Evolutionary conservation across 306 rosid species (phyloP).

Genomic region (Echinosophora koreensis): DNA sequence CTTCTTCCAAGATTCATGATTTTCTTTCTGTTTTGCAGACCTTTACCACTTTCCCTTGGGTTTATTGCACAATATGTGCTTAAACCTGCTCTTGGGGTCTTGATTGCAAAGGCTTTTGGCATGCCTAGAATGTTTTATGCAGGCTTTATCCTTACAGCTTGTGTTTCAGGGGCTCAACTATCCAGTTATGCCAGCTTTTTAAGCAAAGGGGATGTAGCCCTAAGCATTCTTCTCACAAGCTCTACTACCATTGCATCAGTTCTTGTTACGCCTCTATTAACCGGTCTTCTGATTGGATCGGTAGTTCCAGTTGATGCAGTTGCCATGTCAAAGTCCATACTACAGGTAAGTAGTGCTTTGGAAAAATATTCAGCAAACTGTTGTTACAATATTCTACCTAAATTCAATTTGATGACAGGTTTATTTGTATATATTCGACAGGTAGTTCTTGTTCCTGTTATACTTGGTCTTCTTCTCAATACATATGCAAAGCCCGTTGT

Average conservation of each 20-base stretch:
- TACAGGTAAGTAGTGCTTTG: slow-evolving; percentile 66
- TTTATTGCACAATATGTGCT: slow-evolving; percentile 79
- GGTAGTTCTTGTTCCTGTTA: slow-evolving; percentile 92
- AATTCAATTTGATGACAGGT: slow-evolving; percentile 7
- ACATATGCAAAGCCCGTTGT: slow-evolving; percentile 92
- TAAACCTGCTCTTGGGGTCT: slow-evolving; percentile 84
- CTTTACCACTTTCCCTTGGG: slow-evolving; percentile 86
- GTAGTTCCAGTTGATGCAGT: slow-evolving; percentile 93
- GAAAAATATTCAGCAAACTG: background rate
- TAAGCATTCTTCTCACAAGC: slow-evolving; percentile 95
- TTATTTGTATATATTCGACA: slow-evolving; percentile 44
- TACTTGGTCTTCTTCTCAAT: slow-evolving; percentile 89
- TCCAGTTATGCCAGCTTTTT: slow-evolving; percentile 94
- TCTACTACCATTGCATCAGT: slow-evolving; percentile 89
- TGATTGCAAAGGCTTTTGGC: slow-evolving; percentile 80
- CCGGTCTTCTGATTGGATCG: slow-evolving; percentile 86
- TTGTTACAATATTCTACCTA: background rate
- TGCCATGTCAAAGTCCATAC: slow-evolving; percentile 96
- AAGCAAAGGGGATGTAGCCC: slow-evolving; percentile 95
- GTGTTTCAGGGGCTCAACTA: slow-evolving; percentile 97
- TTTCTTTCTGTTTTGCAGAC: slow-evolving; percentile 72
- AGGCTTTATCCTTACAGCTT: slow-evolving; percentile 88
- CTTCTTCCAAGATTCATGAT: slow-evolving; percentile 47
- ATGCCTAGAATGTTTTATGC: slow-evolving; percentile 77
- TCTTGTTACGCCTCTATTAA: slow-evolving; percentile 77